phyloP scores from a whole-genome alignment of 2,329 filamentous ascomycete species.

The Coniochaeta sp. region DNA sequence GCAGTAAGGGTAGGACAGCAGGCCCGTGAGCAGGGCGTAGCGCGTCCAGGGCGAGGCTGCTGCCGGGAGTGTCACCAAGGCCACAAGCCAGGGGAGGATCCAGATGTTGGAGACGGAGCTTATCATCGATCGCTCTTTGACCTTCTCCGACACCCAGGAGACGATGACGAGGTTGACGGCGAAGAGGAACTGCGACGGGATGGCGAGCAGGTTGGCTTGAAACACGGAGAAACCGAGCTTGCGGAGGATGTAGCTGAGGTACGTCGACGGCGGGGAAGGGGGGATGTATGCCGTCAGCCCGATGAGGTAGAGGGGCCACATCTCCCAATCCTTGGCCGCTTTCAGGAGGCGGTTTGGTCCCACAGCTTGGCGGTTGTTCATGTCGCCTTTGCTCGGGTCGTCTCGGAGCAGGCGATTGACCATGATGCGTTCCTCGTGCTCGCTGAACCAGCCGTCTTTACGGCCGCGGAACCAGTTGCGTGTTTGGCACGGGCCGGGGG shows the following conservation, averaged over 20 bases:
- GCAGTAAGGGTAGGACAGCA: conserved; percentile 7
- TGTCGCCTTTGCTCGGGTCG: conserved; percentile 53
- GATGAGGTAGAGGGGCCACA: conserved; percentile 51
- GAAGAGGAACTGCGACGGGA: conserved; percentile 26
- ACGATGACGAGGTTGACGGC: conserved; percentile 35
- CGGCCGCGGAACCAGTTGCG: conserved; percentile 50
- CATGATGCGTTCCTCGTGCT: conserved; percentile 54
- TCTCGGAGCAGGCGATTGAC: conserved; percentile 55
- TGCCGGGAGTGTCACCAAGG: conserved; percentile 23
- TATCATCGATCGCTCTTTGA: conserved; percentile 30
- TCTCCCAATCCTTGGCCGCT: conserved; percentile 49
- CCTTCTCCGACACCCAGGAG: conserved; percentile 34
- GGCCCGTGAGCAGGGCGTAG: not conserved
- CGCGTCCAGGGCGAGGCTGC: conserved; percentile 10
- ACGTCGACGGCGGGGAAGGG: conserved; percentile 31
- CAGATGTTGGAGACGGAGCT: conserved; percentile 32
- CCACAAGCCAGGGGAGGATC: conserved; percentile 33
- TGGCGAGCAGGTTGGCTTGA: conserved; percentile 36
- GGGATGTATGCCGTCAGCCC: conserved; percentile 41
- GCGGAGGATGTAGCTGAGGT: conserved; percentile 37
- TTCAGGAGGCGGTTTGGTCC: conserved; percentile 40
- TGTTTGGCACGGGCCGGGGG: conserved; percentile 40
- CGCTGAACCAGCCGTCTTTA: conserved; percentile 48
- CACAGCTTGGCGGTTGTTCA: conserved; percentile 51
- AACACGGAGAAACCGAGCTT: conserved; percentile 37